phyloP scores from a whole-genome alignment of 352 stramenopile genomes.

The Aphanomyces stellatus region DNA sequence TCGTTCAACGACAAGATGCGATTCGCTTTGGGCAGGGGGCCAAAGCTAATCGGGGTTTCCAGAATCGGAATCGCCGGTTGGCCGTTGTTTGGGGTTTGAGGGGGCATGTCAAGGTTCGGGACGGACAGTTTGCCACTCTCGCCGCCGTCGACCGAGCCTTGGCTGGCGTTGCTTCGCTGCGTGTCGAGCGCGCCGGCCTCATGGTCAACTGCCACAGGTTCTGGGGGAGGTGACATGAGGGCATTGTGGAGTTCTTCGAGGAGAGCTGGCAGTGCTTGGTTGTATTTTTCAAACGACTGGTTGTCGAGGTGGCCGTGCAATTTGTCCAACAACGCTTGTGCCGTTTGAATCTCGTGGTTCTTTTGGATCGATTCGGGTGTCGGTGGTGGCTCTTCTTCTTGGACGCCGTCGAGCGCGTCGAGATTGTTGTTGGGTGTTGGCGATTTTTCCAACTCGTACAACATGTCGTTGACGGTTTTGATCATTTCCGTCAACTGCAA shows the following conservation, averaged over 20 bases:
- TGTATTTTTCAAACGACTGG: conserved; percentile 5
- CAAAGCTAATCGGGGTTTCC: not conserved
- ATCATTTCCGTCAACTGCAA: not conserved
- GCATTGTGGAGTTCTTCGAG: not conserved
- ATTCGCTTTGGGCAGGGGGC: not conserved
- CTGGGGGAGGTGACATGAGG: not conserved
- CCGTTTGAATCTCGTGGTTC: not conserved
- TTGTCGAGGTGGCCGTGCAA: not conserved
- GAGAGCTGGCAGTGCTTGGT: not conserved
- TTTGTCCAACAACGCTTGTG: not conserved
- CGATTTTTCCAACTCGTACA: not conserved
- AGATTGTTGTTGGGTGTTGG: not conserved
- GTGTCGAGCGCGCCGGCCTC: not conserved
- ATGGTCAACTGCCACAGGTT: not conserved
- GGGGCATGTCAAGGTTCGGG: not conserved
- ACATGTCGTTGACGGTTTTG: not conserved
- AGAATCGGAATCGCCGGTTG: not conserved
- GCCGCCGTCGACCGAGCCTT: not conserved
- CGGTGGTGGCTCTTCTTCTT: not conserved
- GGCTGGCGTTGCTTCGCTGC: not conserved
- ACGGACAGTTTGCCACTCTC: not conserved
- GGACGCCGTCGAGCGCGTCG: not conserved
- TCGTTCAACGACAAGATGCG: conserved; percentile 32
- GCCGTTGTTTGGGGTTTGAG: not conserved
- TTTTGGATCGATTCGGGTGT: not conserved